Conservation (phyloP, 495 filamentous ascomycete species). For the Podospora pseudoanserina region DNA sequence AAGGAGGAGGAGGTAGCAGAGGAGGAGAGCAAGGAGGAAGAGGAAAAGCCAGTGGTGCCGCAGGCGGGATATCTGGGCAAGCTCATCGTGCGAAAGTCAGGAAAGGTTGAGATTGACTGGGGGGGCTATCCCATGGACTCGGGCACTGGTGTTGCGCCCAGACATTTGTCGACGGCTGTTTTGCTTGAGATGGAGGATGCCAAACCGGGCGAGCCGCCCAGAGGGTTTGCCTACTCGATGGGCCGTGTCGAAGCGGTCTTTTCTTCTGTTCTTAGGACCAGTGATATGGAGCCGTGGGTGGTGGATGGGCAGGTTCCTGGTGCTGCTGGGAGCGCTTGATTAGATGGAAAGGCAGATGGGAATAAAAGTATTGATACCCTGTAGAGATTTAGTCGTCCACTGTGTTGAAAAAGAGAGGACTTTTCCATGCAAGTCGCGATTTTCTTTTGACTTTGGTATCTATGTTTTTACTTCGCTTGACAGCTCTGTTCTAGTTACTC, state of each 20-base stretch:
- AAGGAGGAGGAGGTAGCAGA: conserved; percentile 16
- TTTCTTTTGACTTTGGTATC: too few relatives aligned
- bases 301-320: not conserved
- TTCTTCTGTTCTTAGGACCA: not conserved
- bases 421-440: not conserved
- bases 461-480: too few relatives aligned
- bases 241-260: conserved; percentile 58
- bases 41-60: conserved; percentile 6
- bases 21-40: conserved; percentile 21
- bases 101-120: conserved; percentile 58
- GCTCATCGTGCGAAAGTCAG: conserved; percentile 57
- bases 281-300: conserved; percentile 2
- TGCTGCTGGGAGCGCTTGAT: not conserved
- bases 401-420: not conserved
- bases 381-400: not conserved
- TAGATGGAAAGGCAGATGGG: not conserved
- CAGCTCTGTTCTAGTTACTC: not conserved
- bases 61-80: conserved; percentile 54
- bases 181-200: conserved; percentile 44
- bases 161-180: conserved; percentile 45
- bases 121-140: conserved; percentile 52
- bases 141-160: conserved; percentile 39
- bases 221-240: conserved; percentile 50
- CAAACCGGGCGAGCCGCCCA: conserved; percentile 31
- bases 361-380: not conserved